Conservation (phyloP, 352 stramenopile species). For the Globisporangium spinosum region DNA sequence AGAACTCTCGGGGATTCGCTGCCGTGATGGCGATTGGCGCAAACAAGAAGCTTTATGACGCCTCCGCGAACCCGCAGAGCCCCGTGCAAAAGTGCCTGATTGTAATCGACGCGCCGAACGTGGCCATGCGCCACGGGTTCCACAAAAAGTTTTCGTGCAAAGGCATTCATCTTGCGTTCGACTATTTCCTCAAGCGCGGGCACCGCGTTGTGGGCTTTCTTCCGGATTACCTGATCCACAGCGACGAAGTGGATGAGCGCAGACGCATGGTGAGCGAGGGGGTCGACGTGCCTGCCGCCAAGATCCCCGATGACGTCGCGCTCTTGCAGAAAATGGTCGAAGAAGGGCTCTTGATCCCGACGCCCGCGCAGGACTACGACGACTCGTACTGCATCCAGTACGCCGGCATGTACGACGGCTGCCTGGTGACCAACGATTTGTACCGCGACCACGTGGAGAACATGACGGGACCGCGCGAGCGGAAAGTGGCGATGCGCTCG, state of each 20-base stretch:
- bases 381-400: constrained; percentile 91
- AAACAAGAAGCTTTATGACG: constrained; percentile 22
- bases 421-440: constrained; percentile 86
- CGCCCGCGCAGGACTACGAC: constrained; percentile 85
- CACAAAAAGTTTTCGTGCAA: constrained; percentile 72
- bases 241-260: constrained; percentile 39
- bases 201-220: constrained; percentile 84
- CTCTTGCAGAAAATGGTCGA: constrained; percentile 69
- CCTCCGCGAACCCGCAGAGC: constrained; percentile 20
- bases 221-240: constrained; percentile 75
- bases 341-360: constrained; percentile 71
- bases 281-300: constrained; percentile 37
- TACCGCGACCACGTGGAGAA: constrained; percentile 83
- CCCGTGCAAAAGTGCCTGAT: constrained; percentile 42
- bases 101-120: constrained; percentile 69
- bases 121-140: constrained; percentile 78
- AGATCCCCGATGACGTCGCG: constrained; percentile 68
- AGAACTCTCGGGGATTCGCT: constrained; percentile 28
- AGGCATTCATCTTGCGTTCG: constrained; percentile 64
- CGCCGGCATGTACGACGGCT: constrained; percentile 63
- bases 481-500: constrained; percentile 55
- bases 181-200: constrained; percentile 65
- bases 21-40: constrained; percentile 43
- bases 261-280: constrained; percentile 22
- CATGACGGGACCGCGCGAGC: constrained; percentile 49